Evolutionary conservation across 441 rosid genomes (phyloP).

Genomic region (Macaranga tanarius): DNA sequence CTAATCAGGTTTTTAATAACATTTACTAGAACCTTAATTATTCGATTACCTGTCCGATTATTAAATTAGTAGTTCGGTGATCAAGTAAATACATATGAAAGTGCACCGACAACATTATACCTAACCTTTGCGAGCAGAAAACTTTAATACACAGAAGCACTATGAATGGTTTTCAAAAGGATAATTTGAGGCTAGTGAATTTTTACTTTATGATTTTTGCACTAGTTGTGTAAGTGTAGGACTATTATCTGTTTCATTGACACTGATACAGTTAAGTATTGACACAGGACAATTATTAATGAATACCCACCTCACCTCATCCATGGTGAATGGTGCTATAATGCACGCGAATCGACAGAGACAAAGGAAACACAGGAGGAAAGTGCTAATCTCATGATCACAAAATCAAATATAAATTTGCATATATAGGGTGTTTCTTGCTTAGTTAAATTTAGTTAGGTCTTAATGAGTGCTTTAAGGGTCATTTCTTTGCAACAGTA

Average conservation of each 20-base stretch:
- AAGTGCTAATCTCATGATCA: not conserved
- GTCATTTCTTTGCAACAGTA: too few relatives aligned
- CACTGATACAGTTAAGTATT: constrained; percentile 10
- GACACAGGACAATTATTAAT: not conserved
- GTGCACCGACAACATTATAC: too few relatives aligned
- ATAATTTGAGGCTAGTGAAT: not conserved
- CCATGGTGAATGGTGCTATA: not conserved
- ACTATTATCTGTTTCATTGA: constrained; percentile 12
- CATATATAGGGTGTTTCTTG: not conserved
- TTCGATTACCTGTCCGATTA: too few relatives aligned
- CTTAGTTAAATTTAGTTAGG: too few relatives aligned
- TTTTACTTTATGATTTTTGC: not conserved
- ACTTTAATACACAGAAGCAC: not conserved
- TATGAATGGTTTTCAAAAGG: not conserved
- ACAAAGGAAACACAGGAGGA: constrained; percentile 10
- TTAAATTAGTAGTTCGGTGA: too few relatives aligned
- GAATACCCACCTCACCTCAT: constrained; percentile 6
- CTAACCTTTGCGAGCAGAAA: not conserved
- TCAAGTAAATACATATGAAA: too few relatives aligned
- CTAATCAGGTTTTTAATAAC: too few relatives aligned
- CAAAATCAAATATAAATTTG: constrained; percentile 1
- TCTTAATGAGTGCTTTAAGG: too few relatives aligned
- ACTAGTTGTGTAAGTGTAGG: not conserved
- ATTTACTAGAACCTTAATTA: too few relatives aligned
- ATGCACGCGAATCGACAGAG: not conserved